Evolutionary conservation across 2,329 filamentous ascomycete genomes (phyloP).

Genomic region (Pyrenochaeta sp.): DNA sequence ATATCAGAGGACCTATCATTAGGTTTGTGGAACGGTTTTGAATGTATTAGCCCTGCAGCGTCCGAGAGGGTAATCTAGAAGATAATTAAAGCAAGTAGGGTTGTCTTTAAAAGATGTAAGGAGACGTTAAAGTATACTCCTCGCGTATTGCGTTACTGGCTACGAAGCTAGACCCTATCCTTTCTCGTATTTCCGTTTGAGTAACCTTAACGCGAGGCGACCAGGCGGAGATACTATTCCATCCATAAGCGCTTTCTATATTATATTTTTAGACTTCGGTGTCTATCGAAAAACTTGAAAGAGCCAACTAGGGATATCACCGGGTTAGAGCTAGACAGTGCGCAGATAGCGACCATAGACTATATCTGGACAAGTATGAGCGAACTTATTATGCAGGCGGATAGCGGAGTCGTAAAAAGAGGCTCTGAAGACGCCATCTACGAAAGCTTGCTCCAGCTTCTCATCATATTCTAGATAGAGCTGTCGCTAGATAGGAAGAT

Average conservation of each 20-base stretch:
- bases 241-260: slow-evolving; percentile 11
- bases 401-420: slow-evolving; percentile 1
- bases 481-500: slow-evolving; percentile 7
- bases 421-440: too few relatives aligned
- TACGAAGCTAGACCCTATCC: slow-evolving; percentile 14
- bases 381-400: slow-evolving; percentile 2
- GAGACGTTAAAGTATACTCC: slow-evolving; percentile 8
- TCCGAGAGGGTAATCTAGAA: slow-evolving; percentile 13
- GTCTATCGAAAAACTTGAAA: slow-evolving; percentile 11
- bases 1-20: slow-evolving; percentile 5
- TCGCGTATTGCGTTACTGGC: slow-evolving; percentile 12
- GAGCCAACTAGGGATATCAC: slow-evolving; percentile 10
- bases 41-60: slow-evolving; percentile 6
- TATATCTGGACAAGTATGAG: slow-evolving; percentile 13
- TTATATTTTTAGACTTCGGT: slow-evolving; percentile 11
- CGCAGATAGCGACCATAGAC: slow-evolving; percentile 13
- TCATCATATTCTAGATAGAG: slow-evolving; percentile 17
- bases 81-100: slow-evolving; percentile 13
- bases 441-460: slow-evolving; percentile 14
- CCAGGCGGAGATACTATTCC: slow-evolving; percentile 9
- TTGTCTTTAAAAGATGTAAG: slow-evolving; percentile 10
- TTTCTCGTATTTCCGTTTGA: slow-evolving; percentile 13
- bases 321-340: slow-evolving; percentile 9
- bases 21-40: slow-evolving; percentile 8
- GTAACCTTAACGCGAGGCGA: slow-evolving; percentile 12